Base-by-base conservation (phyloP, 1,284 basidiomycete genomes). In the Irpex sp. region DNA sequence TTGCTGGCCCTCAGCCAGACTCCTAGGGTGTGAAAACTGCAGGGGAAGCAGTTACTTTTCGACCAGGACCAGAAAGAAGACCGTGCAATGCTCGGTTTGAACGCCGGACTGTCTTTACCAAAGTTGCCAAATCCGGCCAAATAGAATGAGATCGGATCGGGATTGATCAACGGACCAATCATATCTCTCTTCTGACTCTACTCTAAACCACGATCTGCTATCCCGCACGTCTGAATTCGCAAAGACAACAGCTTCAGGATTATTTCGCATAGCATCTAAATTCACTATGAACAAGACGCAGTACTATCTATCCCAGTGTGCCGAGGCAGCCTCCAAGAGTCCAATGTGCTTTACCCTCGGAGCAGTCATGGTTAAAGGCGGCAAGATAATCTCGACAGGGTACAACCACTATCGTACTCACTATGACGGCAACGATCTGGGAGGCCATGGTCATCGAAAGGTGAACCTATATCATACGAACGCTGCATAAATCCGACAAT, bases 261-360 rank as follows among this genome's bases (percentile, higher is more conserved):
- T 33, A 33, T 33, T 3, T 33, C 31, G 31, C 4, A 6, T 6
- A 33, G 31, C 31, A 33, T 33, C 31, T 33, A 6, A 0, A 33
- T 33, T 6, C 1, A 68, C 57, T 63, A 79, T 81, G 79, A 79
- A 73, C 76, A 83, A 83, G 78, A 76, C 79, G 43, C 77, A 82
- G 75, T 82, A 78, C 68, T 83, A 83, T 69, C 74, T 83, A 54
- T 83, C 82, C 15, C 77, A 82, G 77, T 85, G 83, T 68, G 74
- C 77, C 55, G 78, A 82, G 62, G 81, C 78, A 33, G 82, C 83
- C 26, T 74, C 77, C 47, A 84, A 83, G 78, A 82, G 79, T 36
- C 74, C 79, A 35, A 85, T 85, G 83, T 77, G 76, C 64, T 84
- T 81, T 68, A 83, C 78, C n/a, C 77, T 86, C 55, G 84, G 83